Evolutionary conservation across 306 rosid genomes (phyloP), one percentile per base, ranked within the genome.

Genomic region (Sindora glabra): DNA sequence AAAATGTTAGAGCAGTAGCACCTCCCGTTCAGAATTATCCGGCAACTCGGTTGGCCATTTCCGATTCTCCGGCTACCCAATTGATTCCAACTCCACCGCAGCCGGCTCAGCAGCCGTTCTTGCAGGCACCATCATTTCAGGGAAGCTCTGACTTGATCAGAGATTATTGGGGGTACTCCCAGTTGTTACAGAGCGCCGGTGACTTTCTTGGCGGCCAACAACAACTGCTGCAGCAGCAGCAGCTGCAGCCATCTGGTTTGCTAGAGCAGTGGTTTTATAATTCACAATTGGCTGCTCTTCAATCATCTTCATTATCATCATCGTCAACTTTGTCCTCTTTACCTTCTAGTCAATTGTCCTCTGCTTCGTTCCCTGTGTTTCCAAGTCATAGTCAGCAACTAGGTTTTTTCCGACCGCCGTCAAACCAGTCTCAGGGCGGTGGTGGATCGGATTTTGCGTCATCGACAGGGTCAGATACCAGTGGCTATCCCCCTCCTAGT

Each of bases 321-420:
- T 56, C 77, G 0, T 63, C n/a, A n/a, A n/a, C 82, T 4, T 49
- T 75, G 6, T 29, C 70, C 21, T 75, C 67, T 50, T 50, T 71
- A 9, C 72, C 83, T 5, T 75, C 86, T 3, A 71, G 39, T 74
- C 74, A 81, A 18, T 24, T 71, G 0, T 64, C 87, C 77, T 76
- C 89, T 67, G 91, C 58, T 71, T 82, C 92, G 5, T 26, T 56
- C 70, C 94, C 97, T 42, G 86, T 75, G 85, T 75, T 77, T n/a
- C 48, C 87, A n/a, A n/a, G n/a, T n/a, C n/a, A n/a, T 6, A 24
- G 65, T 46, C 85, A 65, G 21, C 87, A 81, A 39, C 1, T 18
- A 22, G 74, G 77, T 8, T 22, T 45, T 71, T 67, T 60, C 79
- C 75, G 48, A 37, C 78, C 69, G 11, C 91, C 81, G 16, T 61